Percentiles rank a stretch among this genome's conserved stretches.
Evolutionary conservation across 2,329 filamentous ascomycete species (phyloP).

Genomic region (Dothideomycetes sp.): DNA sequence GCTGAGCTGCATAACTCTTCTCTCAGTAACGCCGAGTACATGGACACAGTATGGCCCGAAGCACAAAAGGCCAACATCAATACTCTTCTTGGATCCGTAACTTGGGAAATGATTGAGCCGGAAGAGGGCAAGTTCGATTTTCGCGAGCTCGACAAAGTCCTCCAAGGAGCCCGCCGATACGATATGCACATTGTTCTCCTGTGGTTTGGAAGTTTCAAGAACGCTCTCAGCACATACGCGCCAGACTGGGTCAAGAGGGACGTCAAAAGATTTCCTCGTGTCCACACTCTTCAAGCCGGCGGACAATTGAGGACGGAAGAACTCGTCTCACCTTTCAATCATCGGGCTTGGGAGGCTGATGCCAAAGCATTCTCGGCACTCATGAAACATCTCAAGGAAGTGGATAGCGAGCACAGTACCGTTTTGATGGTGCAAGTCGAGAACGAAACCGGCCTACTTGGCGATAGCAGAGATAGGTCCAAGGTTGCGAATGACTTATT

Average conservation of each 20-base stretch:
- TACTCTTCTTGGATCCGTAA: slow-evolving; percentile 33
- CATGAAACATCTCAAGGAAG: slow-evolving; percentile 28
- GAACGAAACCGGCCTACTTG: slow-evolving; percentile 42
- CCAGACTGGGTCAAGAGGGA: slow-evolving; percentile 29
- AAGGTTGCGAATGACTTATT: slow-evolving; percentile 32
- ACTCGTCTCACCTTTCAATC: slow-evolving; percentile 26
- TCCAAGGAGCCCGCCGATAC: slow-evolving; percentile 26
- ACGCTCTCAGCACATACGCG: slow-evolving; percentile 29
- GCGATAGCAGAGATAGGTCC: slow-evolving; percentile 40
- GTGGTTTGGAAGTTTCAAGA: slow-evolving; percentile 40
- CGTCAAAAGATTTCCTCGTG: slow-evolving; percentile 20
- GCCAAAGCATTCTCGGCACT: slow-evolving; percentile 28
- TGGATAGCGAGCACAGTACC: slow-evolving; percentile 36
- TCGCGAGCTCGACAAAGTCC: slow-evolving; percentile 28
- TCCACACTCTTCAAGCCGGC: slow-evolving; percentile 17
- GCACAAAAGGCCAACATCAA: slow-evolving; percentile 31
- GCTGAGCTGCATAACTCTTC: slow-evolving; percentile 39
- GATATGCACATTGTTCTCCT: slow-evolving; percentile 30
- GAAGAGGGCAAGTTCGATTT: slow-evolving; percentile 34
- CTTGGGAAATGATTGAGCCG: slow-evolving; percentile 38
- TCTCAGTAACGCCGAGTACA: slow-evolving; percentile 32
- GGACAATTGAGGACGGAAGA: slow-evolving; percentile 20
- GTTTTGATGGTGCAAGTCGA: slow-evolving; percentile 49
- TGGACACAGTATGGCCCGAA: slow-evolving; percentile 33
- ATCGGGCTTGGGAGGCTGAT: slow-evolving; percentile 25